Conservation (phyloP, 2,329 filamentous ascomycete species). For the Fusarium protoensiforme region DNA sequence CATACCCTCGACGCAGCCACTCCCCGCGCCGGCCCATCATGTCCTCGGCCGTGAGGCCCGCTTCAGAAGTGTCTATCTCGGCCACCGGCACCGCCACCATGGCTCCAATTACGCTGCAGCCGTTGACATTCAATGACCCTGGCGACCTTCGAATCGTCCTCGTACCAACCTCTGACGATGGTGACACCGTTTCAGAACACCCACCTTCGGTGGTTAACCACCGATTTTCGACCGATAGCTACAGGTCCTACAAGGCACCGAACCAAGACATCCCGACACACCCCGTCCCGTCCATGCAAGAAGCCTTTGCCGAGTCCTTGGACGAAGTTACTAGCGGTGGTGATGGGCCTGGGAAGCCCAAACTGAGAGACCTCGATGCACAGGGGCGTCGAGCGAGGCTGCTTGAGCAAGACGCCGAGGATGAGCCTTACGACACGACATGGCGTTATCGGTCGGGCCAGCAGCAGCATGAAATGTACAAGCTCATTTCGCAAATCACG, state of each 20-base stretch:
- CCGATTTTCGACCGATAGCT: slow-evolving; percentile 34
- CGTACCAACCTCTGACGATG: slow-evolving; percentile 40
- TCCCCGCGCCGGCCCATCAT: slow-evolving; percentile 29
- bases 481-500: slow-evolving; percentile 90
- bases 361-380: slow-evolving; percentile 65
- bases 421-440: slow-evolving; percentile 75
- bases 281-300: slow-evolving; percentile 81
- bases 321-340: slow-evolving; percentile 71
- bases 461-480: slow-evolving; percentile 87
- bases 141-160: slow-evolving; percentile 46
- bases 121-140: slow-evolving; percentile 43
- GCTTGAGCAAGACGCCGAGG: slow-evolving; percentile 74
- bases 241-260: slow-evolving; percentile 35
- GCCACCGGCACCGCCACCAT: slow-evolving; percentile 42
- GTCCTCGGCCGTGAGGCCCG: slow-evolving; percentile 37
- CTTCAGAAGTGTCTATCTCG: slow-evolving; percentile 38
- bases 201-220: slow-evolving; percentile 26
- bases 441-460: slow-evolving; percentile 84
- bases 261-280: slow-evolving; percentile 58
- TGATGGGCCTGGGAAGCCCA: slow-evolving; percentile 59
- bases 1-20: slow-evolving; percentile 7
- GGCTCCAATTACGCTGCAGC: slow-evolving; percentile 44
- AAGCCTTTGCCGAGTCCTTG: slow-evolving; percentile 85
- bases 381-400: slow-evolving; percentile 73
- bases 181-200: slow-evolving; percentile 13